Evolutionary conservation across 495 filamentous ascomycete species (phyloP), one percentile per base, ranked within the genome.

Genomic region (Aeminium ludgeri): DNA sequence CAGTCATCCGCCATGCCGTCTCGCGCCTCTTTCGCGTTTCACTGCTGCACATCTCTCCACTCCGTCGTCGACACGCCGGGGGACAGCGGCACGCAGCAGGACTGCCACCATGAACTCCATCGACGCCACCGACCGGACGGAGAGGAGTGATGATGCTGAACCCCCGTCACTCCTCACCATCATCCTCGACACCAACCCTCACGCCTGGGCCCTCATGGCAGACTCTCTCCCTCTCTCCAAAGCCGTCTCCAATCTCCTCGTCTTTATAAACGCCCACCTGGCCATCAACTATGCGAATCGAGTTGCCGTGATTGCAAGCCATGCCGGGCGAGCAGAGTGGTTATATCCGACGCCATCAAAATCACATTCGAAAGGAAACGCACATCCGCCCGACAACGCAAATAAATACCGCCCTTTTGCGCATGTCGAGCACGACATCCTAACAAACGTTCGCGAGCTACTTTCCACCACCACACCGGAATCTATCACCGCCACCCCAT

Each of bases 331-430:
- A 41, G 85, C 89, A 34, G 68, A 75, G 35, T 95, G 84, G 73
- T 77, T 97, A 1, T 96, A 95, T 48, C 89, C 91, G 3, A 58
- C 65, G 2, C 53, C 65, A 16, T 20, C 45, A 15, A 12, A 38
- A 32, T 43, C 58, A 3, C 37, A 50, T 17, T 2, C 57, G 30
- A 34, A 54, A 16, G 52, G 59, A 33, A 32, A 18, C n/a, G 63
- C 67, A 40, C 60, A 61, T 12, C 28, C 43, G 12, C 25, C 25
- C 17, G 50, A 62, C 37, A 68, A 76, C 54, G 76, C 83, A 27
- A 95, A 93, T 67, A 93, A 96, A 66, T 96, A 87, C 63, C 80
- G 82, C 1, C 82, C 83, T 10, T 97, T 96, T 64, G 72, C 78
- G 29, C 64, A 82, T 40, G 72, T 97, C 48, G 87, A 97, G 51